Evolutionary conservation across 441 rosid species (phyloP).

Genomic region (Eruca vesicaria): DNA sequence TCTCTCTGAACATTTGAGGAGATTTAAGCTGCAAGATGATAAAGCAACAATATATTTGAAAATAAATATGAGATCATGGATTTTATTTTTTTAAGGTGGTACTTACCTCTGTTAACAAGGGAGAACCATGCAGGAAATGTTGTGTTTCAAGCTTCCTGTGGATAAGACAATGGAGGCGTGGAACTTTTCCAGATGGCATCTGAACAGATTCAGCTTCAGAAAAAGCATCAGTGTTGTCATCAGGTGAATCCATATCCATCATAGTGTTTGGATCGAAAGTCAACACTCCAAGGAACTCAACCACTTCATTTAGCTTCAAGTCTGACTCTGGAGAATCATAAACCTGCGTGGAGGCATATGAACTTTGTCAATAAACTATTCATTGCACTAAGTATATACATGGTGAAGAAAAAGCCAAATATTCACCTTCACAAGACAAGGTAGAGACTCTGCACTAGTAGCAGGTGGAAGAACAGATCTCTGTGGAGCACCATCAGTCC

Average conservation of each 20-base stretch:
- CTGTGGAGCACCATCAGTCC: slow-evolving; percentile 33
- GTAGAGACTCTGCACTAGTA: slow-evolving; percentile 37
- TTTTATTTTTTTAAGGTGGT: neutral
- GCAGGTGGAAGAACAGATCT: slow-evolving; percentile 25
- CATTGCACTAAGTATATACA: neutral
- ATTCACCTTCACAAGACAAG: slow-evolving; percentile 82
- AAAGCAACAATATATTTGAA: slow-evolving; percentile 5
- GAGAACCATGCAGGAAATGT: slow-evolving; percentile 50
- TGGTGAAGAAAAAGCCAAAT: neutral
- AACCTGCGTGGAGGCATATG: slow-evolving; percentile 46
- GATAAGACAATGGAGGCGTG: slow-evolving; percentile 81
- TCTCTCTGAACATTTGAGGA: slow-evolving; percentile 52
- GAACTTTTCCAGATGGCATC: slow-evolving; percentile 71
- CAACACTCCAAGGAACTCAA: slow-evolving; percentile 85
- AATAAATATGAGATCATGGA: neutral
- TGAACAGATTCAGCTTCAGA: slow-evolving; percentile 52
- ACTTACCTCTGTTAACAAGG: slow-evolving; percentile 62
- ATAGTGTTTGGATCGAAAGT: slow-evolving; percentile 50
- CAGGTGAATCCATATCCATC: slow-evolving; percentile 40
- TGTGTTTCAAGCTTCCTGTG: slow-evolving; percentile 69
- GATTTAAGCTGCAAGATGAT: slow-evolving; percentile 51
- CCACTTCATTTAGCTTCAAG: slow-evolving; percentile 81
- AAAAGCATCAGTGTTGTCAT: slow-evolving; percentile 45
- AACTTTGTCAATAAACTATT: slow-evolving; percentile 9
- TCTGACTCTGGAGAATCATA: slow-evolving; percentile 86